Evolutionary conservation across 1,139 yeast species (phyloP), one percentile per base, ranked within the genome.

Genomic region (Candida sanyaensis): DNA sequence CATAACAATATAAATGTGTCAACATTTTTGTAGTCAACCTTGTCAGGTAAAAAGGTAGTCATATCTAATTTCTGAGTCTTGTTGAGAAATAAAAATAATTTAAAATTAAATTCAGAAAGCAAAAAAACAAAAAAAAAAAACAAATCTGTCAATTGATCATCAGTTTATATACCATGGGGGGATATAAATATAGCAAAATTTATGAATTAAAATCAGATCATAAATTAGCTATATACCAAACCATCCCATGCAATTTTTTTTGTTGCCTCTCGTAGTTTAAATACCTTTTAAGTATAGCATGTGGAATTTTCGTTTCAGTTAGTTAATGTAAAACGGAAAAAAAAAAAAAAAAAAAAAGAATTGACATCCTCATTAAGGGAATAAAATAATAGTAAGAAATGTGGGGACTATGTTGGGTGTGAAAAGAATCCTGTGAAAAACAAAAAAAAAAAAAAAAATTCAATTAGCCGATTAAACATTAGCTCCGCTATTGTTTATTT

Each of bases 1-100:
- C 71, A 62, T 36, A 75, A 55, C 13, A 52, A 46, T 26, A 63
- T 37, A 40, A 69, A 55, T 8, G 62, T 52, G 24, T 68, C 69
- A 27, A 69, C 43, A 44, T 71, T 69, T n/a, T 54, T 53, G 37
- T 60, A 64, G 27, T 61, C 63, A 31, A 65, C 56, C 5, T 44
- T 50, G 10, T 53, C 55, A 4, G 66, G 58, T 31, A 61, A 46
- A 40, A 54, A 45, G 9, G 49, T 38, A 24, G 37, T 7, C 50
- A 47, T 50, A 7, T 27, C 34, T 33, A 37, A n/a, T 28, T 32
- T 17, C 11, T 10, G 24, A 23, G 5, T 37, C 26, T 27, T 6
- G 28, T 8, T 26, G 9, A 26, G 9, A 26, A 41, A 41, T 24
- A 24, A 23, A 37, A 23, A 5, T 5, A 24, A n/a, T n/a, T n/a